phyloP scores from a whole-genome alignment of 352 stramenopile genomes.

The Phytophthora europaea region DNA sequence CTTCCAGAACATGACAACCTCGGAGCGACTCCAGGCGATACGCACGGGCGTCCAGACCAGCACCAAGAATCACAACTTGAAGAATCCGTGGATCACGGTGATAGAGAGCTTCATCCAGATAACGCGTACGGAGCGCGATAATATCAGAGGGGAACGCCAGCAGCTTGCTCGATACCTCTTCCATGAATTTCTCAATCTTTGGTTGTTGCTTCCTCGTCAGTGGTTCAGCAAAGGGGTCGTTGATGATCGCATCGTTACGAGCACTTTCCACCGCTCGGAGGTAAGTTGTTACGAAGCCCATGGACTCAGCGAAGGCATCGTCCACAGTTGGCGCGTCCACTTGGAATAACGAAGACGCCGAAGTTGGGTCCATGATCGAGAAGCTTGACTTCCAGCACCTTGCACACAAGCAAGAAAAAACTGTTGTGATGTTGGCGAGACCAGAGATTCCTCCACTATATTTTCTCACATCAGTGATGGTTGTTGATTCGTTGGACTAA shows the following conservation, averaged over 20 bases:
- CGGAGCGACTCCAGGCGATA: conserved; percentile 63
- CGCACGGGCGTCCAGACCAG: conserved; percentile 61
- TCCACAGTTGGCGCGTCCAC: conserved; percentile 16
- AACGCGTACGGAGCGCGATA: conserved; percentile 60
- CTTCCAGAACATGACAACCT: conserved; percentile 58
- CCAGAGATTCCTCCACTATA: background rate
- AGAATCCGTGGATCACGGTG: conserved; percentile 52
- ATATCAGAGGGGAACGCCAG: conserved; percentile 24
- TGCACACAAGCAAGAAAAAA: conserved; percentile 3
- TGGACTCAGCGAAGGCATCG: conserved; percentile 39
- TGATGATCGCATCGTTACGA: conserved; percentile 42
- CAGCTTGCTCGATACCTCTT: conserved; percentile 10
- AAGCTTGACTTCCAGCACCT: background rate
- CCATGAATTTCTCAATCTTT: conserved; percentile 40
- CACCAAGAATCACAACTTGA: conserved; percentile 67
- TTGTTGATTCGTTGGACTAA: background rate
- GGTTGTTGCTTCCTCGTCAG: conserved; percentile 32
- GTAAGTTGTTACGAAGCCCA: conserved; percentile 47
- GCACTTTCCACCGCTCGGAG: conserved; percentile 43
- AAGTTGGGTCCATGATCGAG: conserved; percentile 22
- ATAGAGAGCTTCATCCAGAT: conserved; percentile 61
- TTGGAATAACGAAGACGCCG: conserved; percentile 26
- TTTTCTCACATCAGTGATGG: conserved; percentile 17
- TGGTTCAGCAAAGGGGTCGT: conserved; percentile 47
- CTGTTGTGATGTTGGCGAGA: conserved; percentile 12